Percentiles rank a stretch among this genome's conserved stretches.
Conservation (phyloP, 148 eudicot species). For the Pharnaceum exiguum region DNA sequence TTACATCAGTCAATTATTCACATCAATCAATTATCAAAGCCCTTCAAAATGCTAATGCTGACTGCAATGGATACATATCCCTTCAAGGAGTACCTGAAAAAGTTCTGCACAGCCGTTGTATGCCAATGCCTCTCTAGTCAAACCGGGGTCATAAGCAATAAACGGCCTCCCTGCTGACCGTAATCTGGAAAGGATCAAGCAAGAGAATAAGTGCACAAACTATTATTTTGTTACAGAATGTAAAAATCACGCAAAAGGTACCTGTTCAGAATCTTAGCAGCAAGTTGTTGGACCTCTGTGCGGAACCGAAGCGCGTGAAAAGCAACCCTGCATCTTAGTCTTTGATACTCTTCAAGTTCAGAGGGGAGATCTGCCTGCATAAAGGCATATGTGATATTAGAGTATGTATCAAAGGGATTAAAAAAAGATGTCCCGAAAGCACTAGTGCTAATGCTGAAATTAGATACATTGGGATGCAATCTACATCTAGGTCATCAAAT, state of each 20-base stretch:
- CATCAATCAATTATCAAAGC: not conserved
- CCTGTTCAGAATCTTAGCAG: conserved; percentile 68
- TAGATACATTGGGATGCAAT: not conserved
- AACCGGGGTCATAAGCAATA: conserved; percentile 86
- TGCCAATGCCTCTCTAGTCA: conserved; percentile 93
- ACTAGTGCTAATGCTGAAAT: not conserved
- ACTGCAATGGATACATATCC: too few relatives aligned
- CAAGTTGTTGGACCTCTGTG: conserved; percentile 74
- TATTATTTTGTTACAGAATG: not conserved
- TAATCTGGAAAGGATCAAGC: conserved; percentile 31
- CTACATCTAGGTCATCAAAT: not conserved
- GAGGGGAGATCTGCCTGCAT: conserved; percentile 70
- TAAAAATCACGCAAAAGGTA: not conserved
- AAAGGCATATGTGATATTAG: not conserved
- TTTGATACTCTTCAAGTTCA: conserved; percentile 73
- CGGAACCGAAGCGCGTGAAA: conserved; percentile 80
- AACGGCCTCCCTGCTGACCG: conserved; percentile 66
- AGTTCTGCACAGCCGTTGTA: conserved; percentile 94
- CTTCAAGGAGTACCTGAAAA: conserved; percentile 58
- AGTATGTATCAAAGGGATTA: not conserved
- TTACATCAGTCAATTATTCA: not conserved
- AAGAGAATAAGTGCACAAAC: conserved; percentile 4
- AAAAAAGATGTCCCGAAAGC: too few relatives aligned
- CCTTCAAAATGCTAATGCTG: too few relatives aligned
- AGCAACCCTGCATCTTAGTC: conserved; percentile 83